Conservation (phyloP, 192 early-diverging fungal species). For the Coemansia sp. region DNA sequence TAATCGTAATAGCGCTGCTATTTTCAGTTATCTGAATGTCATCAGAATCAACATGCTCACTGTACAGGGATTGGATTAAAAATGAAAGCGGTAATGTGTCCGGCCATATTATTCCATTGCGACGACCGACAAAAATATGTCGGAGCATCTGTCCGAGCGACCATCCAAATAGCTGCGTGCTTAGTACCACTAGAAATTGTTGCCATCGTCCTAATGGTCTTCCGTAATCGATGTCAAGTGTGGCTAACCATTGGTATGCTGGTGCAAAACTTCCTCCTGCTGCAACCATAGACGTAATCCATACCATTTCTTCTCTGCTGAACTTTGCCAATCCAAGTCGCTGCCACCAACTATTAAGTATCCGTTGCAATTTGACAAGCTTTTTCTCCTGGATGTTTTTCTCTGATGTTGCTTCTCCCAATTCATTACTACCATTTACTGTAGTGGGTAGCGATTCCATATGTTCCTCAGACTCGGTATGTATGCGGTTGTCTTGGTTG, state of each 20-base stretch:
- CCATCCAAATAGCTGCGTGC: constrained; percentile 48
- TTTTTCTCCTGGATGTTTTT: not conserved
- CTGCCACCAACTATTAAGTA: constrained; percentile 1
- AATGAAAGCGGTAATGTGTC: constrained; percentile 37
- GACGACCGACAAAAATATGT: constrained; percentile 35
- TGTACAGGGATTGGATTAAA: constrained; percentile 41
- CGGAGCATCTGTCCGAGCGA: constrained; percentile 39
- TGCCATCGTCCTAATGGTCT: constrained; percentile 30
- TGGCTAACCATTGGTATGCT: constrained; percentile 49
- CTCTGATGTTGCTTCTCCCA: not conserved
- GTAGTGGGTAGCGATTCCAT: constrained; percentile 1
- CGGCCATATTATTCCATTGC: constrained; percentile 34
- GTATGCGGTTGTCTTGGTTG: not conserved
- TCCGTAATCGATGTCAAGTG: constrained; percentile 41
- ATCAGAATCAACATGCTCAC: not conserved
- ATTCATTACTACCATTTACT: not conserved
- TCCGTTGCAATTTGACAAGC: not conserved
- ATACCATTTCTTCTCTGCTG: constrained; percentile 37
- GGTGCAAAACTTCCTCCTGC: constrained; percentile 48
- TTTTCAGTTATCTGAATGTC: not conserved
- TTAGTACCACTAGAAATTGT: constrained; percentile 29
- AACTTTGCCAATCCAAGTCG: constrained; percentile 9
- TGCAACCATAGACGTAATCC: constrained; percentile 47
- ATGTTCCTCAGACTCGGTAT: constrained; percentile 1
- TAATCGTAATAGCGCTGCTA: not conserved